These are phyloP conservation scores for Solanum chaucha DNA, from an alignment of 257 asterid genomes.

Conservation along the genomic window DNA sequence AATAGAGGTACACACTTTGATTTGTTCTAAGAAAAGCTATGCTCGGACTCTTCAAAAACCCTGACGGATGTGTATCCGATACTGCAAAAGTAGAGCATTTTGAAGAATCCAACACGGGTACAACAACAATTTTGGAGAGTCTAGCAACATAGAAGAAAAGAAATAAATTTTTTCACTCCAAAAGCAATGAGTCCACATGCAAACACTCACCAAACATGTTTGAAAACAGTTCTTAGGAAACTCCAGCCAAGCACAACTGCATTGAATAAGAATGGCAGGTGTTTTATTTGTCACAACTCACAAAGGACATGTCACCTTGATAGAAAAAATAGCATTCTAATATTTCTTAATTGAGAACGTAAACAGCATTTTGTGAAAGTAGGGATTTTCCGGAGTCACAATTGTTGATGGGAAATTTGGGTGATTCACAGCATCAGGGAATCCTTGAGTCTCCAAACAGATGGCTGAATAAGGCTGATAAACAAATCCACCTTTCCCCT, in stretches of 20 bases:
- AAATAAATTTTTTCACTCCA: neutral
- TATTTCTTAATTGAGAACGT: neutral
- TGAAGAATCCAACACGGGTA: neutral
- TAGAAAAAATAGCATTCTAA: neutral
- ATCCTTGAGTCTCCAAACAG: conserved; percentile 71
- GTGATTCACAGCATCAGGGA: conserved; percentile 77
- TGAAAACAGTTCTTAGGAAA: neutral
- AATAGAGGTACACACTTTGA: neutral
- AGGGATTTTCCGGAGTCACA: neutral
- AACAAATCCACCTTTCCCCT: conserved; percentile 9
- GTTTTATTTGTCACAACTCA: neutral
- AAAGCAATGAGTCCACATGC: neutral
- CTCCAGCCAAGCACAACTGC: neutral
- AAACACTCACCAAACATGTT: neutral
- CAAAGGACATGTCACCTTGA: neutral
- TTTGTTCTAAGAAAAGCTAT: neutral
- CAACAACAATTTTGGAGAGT: neutral
- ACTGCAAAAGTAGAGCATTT: neutral
- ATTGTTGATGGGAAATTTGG: conserved; percentile 55
- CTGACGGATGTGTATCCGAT: neutral
- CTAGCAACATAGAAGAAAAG: neutral
- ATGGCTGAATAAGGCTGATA: conserved; percentile 1
- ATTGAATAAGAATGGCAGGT: neutral
- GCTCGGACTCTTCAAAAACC: neutral
- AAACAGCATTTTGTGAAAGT: neutral